Conservation (phyloP, 140 eudicot species). For the Senecio squalidus region DNA sequence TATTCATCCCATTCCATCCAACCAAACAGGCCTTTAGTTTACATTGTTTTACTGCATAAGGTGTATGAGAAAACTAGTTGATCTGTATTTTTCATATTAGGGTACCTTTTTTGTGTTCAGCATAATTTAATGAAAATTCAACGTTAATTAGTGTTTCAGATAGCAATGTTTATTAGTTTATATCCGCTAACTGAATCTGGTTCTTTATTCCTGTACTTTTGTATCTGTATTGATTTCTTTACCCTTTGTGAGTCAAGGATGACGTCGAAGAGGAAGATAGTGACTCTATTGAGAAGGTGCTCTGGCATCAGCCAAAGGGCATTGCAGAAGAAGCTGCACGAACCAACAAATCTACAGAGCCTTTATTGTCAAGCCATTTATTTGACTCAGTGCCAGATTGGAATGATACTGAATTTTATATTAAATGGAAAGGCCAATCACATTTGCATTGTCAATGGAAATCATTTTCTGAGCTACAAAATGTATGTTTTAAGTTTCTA, state of each 20-base stretch:
- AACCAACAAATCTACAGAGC: conserved; percentile 64
- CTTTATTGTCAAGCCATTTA: conserved; percentile 61
- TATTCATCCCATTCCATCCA: too few species aligned
- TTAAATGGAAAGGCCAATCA: conserved; percentile 99
- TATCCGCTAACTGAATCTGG: not conserved
- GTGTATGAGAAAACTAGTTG: not conserved
- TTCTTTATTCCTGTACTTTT: not conserved
- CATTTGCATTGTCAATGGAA: conserved; percentile 99
- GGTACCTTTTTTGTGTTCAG: not conserved
- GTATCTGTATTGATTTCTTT: conserved; percentile 10
- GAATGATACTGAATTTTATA: conserved; percentile 78
- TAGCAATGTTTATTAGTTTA: too few species aligned
- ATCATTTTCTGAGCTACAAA: conserved; percentile 74
- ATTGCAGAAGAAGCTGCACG: conserved; percentile 86
- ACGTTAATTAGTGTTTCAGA: not conserved
- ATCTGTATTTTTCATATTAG: not conserved
- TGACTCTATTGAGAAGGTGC: conserved; percentile 84
- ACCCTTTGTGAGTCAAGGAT: conserved; percentile 48
- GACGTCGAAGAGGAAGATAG: conserved; percentile 88
- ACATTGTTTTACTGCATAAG: not conserved
- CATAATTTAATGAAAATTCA: not conserved
- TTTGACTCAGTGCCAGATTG: conserved; percentile 91
- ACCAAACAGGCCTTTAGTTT: too few species aligned
- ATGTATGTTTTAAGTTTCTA: conserved; percentile 42
- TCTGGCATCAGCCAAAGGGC: conserved; percentile 99